Percentiles rank a stretch among this genome's conserved stretches.
Conservation (phyloP, 2,329 filamentous ascomycete genomes). For the Didymella sp. region DNA sequence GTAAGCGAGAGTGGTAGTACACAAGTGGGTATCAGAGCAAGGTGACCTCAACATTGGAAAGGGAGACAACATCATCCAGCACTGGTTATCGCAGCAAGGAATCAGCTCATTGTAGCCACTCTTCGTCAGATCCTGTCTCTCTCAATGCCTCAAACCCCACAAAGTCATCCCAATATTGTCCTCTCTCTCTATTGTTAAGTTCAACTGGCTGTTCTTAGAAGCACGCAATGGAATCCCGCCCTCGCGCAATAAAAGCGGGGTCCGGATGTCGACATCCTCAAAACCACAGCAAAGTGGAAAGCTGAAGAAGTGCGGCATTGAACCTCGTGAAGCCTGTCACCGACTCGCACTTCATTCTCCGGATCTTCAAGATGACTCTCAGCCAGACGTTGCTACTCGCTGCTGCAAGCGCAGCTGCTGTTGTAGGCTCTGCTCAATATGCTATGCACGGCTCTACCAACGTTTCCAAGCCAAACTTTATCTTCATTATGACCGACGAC, state of each 20-base stretch:
- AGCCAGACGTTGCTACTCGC: slow-evolving; percentile 18
- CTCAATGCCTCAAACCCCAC: background rate
- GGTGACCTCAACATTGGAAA: background rate
- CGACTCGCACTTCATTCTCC: background rate
- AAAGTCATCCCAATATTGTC: background rate
- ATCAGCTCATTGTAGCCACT: background rate
- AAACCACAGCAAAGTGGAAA: background rate
- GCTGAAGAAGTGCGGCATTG: background rate
- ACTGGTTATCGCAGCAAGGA: background rate
- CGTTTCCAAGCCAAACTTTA: slow-evolving; percentile 58
- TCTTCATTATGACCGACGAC: slow-evolving; percentile 73
- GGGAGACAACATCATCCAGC: background rate
- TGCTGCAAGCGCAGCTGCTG: slow-evolving; percentile 9
- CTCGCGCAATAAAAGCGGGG: slow-evolving; percentile 20
- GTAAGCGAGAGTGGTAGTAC: background rate
- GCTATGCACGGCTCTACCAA: background rate
- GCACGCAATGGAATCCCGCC: slow-evolving; percentile 7
- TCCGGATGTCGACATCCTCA: background rate
- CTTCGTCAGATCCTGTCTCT: background rate
- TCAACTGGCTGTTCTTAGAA: background rate
- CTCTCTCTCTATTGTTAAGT: background rate
- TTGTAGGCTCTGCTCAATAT: background rate
- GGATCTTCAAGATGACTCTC: slow-evolving; percentile 5
- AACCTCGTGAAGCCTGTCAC: background rate
- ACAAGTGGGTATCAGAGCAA: background rate